Evolutionary conservation across 1,284 basidiomycete species (phyloP), one percentile per base, ranked within the genome.

Genomic region (Afroboletus lepidellus): DNA sequence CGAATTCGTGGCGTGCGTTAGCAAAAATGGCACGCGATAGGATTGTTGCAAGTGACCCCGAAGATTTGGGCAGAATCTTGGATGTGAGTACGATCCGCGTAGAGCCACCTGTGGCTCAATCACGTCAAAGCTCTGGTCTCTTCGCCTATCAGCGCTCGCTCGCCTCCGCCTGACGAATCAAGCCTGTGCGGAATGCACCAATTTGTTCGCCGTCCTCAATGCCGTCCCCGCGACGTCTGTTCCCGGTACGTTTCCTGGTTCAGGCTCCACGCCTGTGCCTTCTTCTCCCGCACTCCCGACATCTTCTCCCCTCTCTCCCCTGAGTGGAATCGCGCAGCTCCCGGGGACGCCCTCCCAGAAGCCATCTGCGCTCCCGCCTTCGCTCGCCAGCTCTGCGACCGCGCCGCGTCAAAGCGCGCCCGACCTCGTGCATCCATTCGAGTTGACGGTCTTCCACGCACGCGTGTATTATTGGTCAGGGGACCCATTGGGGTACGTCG

Each of bases 111-210:
- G 20, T 15, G 13, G 11, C 51, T 60, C 32, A 57, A 20, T 13
- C 38, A 29, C 29, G 37, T 18, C 27, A 25, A 46, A 91, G 88
- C 78, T 91, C 23, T 92, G 90, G 90, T 87, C 85, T 64, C 80
- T 92, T 37, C 87, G 89, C 8, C 76, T 92, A 6, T 82, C 87
- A 23, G 82, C 81, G 48, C 79, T 92, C 34, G 82, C 90, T 41
- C 84, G 90, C 21, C 78, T 92, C 44, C 83, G 88, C 33, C 80
- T 92, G 46, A 87, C 87, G 73, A 90, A 90, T 62, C 90, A 92
- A 64, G 84, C 85, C 16, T 79, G 87, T 1, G 84, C 85, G 20
- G 90, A 92, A 71, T 85, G 85, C 65, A 83, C 81, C 21, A 87
- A 88, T 69, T 77, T 92, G n/a, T 91, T 87, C 68, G 72, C 78